Conservation (phyloP, 2,329 filamentous ascomycete species). For the Talaromyces sp. region DNA sequence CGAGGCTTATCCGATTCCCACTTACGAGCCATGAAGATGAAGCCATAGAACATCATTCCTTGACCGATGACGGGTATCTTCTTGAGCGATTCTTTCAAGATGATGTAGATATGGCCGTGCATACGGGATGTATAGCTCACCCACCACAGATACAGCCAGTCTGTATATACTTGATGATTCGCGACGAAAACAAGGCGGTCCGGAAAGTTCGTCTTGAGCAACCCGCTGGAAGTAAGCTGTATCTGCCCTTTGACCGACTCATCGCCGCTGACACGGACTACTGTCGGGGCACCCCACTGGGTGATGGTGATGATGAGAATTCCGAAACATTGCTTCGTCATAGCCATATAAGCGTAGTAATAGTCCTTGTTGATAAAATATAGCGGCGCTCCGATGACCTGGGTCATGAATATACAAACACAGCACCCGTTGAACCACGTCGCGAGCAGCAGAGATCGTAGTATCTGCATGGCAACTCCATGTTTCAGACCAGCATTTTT, state of each 20-base stretch:
- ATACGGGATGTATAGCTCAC: conserved; percentile 62
- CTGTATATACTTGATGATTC: conserved; percentile 67
- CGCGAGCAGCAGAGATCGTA: conserved; percentile 44
- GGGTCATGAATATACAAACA: conserved; percentile 50
- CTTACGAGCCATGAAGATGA: conserved; percentile 63
- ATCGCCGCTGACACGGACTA: conserved; percentile 62
- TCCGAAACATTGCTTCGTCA: conserved; percentile 63
- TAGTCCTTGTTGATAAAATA: conserved; percentile 60
- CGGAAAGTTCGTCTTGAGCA: conserved; percentile 57
- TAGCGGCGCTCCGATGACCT: conserved; percentile 59
- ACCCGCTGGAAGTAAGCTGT: conserved; percentile 54
- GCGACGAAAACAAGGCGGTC: conserved; percentile 61
- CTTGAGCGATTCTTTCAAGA: conserved; percentile 63
- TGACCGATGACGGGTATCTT: conserved; percentile 61
- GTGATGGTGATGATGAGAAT: conserved; percentile 61
- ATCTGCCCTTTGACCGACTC: conserved; percentile 59
- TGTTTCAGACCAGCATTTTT: conserved; percentile 42
- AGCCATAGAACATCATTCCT: conserved; percentile 64
- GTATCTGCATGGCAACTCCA: conserved; percentile 43
- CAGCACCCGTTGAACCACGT: conserved; percentile 46
- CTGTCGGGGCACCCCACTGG: conserved; percentile 61
- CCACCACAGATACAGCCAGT: conserved; percentile 69
- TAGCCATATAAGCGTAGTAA: conserved; percentile 63
- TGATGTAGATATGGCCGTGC: conserved; percentile 65
- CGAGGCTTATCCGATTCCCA: conserved; percentile 61